Base-by-base conservation (phyloP, 768 basidiomycete genomes). In the Boletus speciosus region DNA sequence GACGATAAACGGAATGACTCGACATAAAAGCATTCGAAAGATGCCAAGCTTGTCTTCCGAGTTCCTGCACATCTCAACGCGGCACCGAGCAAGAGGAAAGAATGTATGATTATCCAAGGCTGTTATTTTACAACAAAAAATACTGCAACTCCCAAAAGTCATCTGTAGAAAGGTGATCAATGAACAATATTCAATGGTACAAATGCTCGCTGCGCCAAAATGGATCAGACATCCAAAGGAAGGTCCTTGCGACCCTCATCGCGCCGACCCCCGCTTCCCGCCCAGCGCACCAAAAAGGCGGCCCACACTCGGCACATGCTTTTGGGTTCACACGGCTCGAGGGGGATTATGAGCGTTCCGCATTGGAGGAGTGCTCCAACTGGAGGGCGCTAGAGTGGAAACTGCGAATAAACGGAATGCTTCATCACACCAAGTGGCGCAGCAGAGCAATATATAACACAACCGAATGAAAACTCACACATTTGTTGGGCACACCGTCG, bases 171-270 rank as follows among this genome's bases (percentile, higher is more conserved):
- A 23, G 6, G 3, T 43, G 0, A 31, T 70, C 8, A 68, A 57
- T 25, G 16, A 39, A 27, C 4, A 1, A 27, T 11, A 44, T n/a
- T 8, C 7, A 32, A 50, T 0, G 16, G 5, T 2, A 48, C 15
- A n/a, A 46, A 49, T 48, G 58, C 56, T 45, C 37, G 66, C 61
- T 66, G 62, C 60, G 68, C 62, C 68, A 43, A 48, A 35, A 71
- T 64, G 66, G 73, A 71, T 88, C 87, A 88, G 87, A 88, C 87
- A 90, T 89, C 86, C 87, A 86, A 88, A 85, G 86, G 86, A 90
- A 88, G 88, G 82, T 83, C 77, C 71, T 81, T 76, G 27, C 62
- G 71, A 68, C 86, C 77, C 83, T 77, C 87, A 90, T 81, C 68
- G 74, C 74, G 77, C 76, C 85, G 69, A 86, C 86, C 86, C 79